Evolutionary conservation across 2,329 filamentous ascomycete genomes (phyloP), one percentile per base, ranked within the genome.

Genomic region (Didymellaceae sp.): DNA sequence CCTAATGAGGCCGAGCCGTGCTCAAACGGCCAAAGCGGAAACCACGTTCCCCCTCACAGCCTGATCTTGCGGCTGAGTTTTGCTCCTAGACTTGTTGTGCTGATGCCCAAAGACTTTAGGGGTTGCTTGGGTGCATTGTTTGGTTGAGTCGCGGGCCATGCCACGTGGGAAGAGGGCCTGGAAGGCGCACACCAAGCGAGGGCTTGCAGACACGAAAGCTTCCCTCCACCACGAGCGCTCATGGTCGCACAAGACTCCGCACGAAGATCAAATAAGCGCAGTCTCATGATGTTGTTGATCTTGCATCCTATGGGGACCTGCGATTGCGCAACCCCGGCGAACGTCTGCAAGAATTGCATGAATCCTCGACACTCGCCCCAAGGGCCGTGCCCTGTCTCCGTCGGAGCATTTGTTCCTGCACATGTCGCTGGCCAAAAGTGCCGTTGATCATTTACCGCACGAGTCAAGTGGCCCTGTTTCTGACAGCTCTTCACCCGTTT

Each of bases 41-140:
- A 45, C 41, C 37, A 38, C 41, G n/a, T 11, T 43, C 38, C 33
- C n/a, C 43, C 8, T 26, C 30, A 31, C 24, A 21, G 30, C 24
- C 26, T 33, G 32, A 42, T 46, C 17, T 26, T 26, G 42, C 41
- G 43, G 24, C 32, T 38, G 42, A 30, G 18, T 4, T 37, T 43
- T 49, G 42, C 26, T 17, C 18, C 14, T 38, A 9, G 32, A 28
- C n/a, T 4, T 18, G 13, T n/a, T 11, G n/a, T 5, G 11, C 14
- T 46, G 48, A 39, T 52, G 48, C 48, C 48, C 48, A 52, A 52
- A 26, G 31, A n/a, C n/a, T n/a, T 21, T 42, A 24, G 17, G 20
- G 37, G 41, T 13, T 16, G 11, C 31, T 17, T 45, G 40, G 22
- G 39, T 8, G 16, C 24, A 24, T 18, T 30, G 40, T 30, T 41